Percentiles rank a stretch among this genome's conserved stretches.
Conservation (phyloP, 2,329 filamentous ascomycete species). For the Curvularia eragrostidis region DNA sequence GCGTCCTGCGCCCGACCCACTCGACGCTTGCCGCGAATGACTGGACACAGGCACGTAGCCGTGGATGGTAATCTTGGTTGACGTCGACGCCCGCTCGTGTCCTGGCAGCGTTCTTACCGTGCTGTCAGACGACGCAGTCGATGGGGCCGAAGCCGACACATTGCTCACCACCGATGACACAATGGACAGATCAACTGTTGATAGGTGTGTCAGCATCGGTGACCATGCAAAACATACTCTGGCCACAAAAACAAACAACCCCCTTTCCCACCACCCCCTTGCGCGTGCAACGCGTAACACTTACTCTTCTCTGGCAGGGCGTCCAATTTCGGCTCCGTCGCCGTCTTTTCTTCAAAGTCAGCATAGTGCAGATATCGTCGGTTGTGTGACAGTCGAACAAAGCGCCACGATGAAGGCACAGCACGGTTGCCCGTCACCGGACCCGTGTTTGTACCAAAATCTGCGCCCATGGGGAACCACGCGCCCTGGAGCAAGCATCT, state of each 20-base stretch:
- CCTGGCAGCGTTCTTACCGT: slow-evolving; percentile 53
- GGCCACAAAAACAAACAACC: neutral
- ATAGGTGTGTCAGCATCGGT: slow-evolving; percentile 36
- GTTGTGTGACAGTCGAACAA: slow-evolving; percentile 88
- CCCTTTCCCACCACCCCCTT: too few relatives aligned
- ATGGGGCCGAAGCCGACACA: slow-evolving; percentile 69
- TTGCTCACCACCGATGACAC: slow-evolving; percentile 96
- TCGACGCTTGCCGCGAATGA: slow-evolving; percentile 39
- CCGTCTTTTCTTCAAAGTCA: slow-evolving; percentile 73
- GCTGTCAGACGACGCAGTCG: slow-evolving; percentile 57
- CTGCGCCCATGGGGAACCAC: slow-evolving; percentile 75
- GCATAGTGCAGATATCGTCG: slow-evolving; percentile 88
- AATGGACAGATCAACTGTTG: slow-evolving; percentile 75
- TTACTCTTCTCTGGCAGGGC: slow-evolving; percentile 74
- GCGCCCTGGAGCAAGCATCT: slow-evolving; percentile 85
- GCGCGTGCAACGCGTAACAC: slow-evolving; percentile 28
- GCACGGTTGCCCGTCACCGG: slow-evolving; percentile 52
- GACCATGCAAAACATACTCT: slow-evolving; percentile 22
- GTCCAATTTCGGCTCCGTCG: slow-evolving; percentile 74
- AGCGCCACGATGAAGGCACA: slow-evolving; percentile 72
- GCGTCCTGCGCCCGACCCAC: slow-evolving; percentile 41
- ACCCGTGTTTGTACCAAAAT: slow-evolving; percentile 58
- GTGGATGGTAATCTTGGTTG: slow-evolving; percentile 91
- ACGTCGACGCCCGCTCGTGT: slow-evolving; percentile 50
- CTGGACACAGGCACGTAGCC: slow-evolving; percentile 63